Conservation (phyloP, 805 yeast genomes). For the Metschnikowia sp. region DNA sequence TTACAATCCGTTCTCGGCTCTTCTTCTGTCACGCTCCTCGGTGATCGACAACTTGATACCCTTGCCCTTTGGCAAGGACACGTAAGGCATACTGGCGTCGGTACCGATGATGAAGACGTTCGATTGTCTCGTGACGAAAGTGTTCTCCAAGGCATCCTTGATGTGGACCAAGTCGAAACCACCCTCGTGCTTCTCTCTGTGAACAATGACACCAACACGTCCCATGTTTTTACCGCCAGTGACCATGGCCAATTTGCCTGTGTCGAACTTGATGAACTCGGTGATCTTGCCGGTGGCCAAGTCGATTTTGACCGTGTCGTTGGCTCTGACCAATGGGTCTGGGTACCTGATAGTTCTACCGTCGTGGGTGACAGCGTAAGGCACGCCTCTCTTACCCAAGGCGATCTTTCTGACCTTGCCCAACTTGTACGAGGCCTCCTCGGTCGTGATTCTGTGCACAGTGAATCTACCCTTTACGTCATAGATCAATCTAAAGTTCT, state of each 20-base stretch:
- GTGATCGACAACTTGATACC: conserved; percentile 95
- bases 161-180: conserved; percentile 97
- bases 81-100: conserved; percentile 90
- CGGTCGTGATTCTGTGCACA: conserved; percentile 98
- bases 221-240: conserved; percentile 99
- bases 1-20: conserved; percentile 57
- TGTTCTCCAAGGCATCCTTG: conserved; percentile 92
- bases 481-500: conserved; percentile 98
- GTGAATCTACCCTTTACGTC: conserved; percentile 99
- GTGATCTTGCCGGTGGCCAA: conserved; percentile 92
- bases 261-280: conserved; percentile 86
- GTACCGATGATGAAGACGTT: conserved; percentile 90
- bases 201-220: conserved; percentile 91
- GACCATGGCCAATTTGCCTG: conserved; percentile 85
- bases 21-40: conserved; percentile 98
- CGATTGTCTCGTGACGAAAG: conserved; percentile 89
- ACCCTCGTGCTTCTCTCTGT: conserved; percentile 98
- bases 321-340: conserved; percentile 93
- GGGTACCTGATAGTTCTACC: conserved; percentile 99
- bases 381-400: conserved; percentile 97
- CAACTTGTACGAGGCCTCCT: conserved; percentile 97
- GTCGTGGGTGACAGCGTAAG: conserved; percentile 98
- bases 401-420: conserved; percentile 98
- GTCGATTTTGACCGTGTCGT: conserved; percentile 97
- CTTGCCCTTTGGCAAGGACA: conserved; percentile 98